Conservation (phyloP, 768 basidiomycete species). For the Paxillus rubicundulus region DNA sequence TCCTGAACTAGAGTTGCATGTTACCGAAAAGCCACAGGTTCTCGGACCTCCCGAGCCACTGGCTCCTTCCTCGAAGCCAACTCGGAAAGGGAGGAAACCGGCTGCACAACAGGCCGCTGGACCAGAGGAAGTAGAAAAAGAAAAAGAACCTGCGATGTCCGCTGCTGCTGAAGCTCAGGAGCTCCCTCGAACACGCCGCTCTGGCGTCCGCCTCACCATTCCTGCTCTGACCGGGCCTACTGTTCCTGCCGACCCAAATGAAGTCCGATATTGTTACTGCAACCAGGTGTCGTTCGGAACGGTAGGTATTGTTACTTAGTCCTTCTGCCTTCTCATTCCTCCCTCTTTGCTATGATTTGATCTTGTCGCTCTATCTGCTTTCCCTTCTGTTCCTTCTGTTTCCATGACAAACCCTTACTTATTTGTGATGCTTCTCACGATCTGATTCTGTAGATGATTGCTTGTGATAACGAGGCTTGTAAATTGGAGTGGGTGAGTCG, state of each 20-base stretch:
- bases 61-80: constrained; percentile 12
- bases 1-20: constrained; percentile 25
- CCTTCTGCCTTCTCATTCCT: background rate
- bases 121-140: constrained; percentile 18
- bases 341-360: background rate
- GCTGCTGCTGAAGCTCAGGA: constrained; percentile 10
- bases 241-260: constrained; percentile 41
- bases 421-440: background rate
- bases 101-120: constrained; percentile 9
- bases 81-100: constrained; percentile 25
- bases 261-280: constrained; percentile 79
- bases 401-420: constrained; percentile 10
- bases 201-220: constrained; percentile 35
- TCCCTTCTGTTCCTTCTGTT: background rate
- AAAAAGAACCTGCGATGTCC: constrained; percentile 2
- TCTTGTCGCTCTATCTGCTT: background rate
- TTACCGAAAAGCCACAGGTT: constrained; percentile 10
- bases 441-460: constrained; percentile 67
- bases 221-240: constrained; percentile 26
- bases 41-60: constrained; percentile 11
- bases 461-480: constrained; percentile 72
- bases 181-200: constrained; percentile 20
- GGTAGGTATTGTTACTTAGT: constrained; percentile 40
- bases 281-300: constrained; percentile 77
- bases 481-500: constrained; percentile 77